Evolutionary conservation across 768 basidiomycete genomes (phyloP).

Genomic region (Suillus hirtellus): DNA sequence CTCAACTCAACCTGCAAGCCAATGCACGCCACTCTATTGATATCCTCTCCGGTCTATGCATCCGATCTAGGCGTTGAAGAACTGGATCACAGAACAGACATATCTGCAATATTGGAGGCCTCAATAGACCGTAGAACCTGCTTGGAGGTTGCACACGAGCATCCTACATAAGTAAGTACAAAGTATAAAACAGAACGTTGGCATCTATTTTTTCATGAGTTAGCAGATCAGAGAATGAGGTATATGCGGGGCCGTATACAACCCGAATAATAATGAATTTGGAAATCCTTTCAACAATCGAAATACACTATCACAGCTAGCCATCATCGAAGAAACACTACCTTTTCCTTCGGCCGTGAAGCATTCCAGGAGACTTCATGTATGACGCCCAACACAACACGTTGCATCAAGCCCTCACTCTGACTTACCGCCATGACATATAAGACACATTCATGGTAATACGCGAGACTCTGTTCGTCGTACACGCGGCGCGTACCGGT

Average conservation of each 20-base stretch:
- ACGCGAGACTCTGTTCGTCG: constrained; percentile 8
- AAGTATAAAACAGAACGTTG: background rate
- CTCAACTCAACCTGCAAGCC: too few species aligned
- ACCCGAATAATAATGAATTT: background rate
- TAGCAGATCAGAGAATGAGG: background rate
- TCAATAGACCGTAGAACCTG: background rate
- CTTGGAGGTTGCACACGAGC: background rate
- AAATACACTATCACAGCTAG: background rate
- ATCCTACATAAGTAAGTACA: background rate
- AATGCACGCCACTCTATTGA: background rate
- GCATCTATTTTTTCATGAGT: background rate
- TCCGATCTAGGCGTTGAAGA: background rate
- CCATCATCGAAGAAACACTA: background rate
- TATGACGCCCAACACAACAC: constrained; percentile 23
- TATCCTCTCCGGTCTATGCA: background rate
- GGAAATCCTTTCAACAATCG: background rate
- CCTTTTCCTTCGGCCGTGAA: background rate
- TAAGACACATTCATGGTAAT: constrained; percentile 19
- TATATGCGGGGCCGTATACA: background rate
- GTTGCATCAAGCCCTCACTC: constrained; percentile 16
- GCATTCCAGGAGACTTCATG: constrained; percentile 22
- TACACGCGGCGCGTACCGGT: background rate
- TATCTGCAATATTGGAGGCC: background rate
- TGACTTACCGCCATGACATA: constrained; percentile 24
- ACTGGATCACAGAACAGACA: background rate